A percentile compares a stretch with the other conserved stretches of the same genome.
These are phyloP conservation scores for Nigrospora osmanthi DNA, from an alignment of 2,329 filamentous ascomycete species.

Conservation along the genomic window DNA sequence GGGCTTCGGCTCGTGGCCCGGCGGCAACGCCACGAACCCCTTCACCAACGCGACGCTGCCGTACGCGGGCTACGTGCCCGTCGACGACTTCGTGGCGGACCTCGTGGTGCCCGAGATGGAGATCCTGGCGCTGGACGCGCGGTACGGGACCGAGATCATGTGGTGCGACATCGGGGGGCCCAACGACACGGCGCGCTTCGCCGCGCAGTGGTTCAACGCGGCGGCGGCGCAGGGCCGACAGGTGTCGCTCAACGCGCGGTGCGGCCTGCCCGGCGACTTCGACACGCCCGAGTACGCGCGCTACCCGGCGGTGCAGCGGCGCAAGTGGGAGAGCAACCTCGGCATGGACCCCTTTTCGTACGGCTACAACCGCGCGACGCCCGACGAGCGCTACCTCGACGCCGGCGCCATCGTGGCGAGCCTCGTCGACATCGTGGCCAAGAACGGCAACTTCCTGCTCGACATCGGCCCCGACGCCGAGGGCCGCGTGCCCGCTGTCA, in stretches of 20 bases:
- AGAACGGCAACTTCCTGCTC: conserved; percentile 40
- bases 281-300: conserved; percentile 52
- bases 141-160: conserved; percentile 37
- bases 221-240: conserved; percentile 31
- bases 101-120: conserved; percentile 39
- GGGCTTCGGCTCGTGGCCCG: conserved; percentile 28
- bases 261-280: conserved; percentile 46
- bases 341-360: conserved; percentile 55
- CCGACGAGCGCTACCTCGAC: conserved; percentile 40
- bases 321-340: conserved; percentile 53
- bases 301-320: conserved; percentile 37
- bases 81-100: conserved; percentile 31
- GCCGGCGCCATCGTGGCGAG: conserved; percentile 36
- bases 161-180: conserved; percentile 40
- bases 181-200: conserved; percentile 32
- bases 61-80: conserved; percentile 30
- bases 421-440: conserved; percentile 20
- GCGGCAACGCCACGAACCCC: conserved; percentile 30
- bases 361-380: conserved; percentile 50
- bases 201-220: conserved; percentile 31
- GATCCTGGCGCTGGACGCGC: conserved; percentile 25
- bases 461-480: conserved; percentile 49
- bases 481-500: conserved; percentile 41
- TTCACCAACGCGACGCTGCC: conserved; percentile 31
- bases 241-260: conserved; percentile 48